Conservation (phyloP, 768 basidiomycete species). For the Sporobolomyces phaffii region DNA sequence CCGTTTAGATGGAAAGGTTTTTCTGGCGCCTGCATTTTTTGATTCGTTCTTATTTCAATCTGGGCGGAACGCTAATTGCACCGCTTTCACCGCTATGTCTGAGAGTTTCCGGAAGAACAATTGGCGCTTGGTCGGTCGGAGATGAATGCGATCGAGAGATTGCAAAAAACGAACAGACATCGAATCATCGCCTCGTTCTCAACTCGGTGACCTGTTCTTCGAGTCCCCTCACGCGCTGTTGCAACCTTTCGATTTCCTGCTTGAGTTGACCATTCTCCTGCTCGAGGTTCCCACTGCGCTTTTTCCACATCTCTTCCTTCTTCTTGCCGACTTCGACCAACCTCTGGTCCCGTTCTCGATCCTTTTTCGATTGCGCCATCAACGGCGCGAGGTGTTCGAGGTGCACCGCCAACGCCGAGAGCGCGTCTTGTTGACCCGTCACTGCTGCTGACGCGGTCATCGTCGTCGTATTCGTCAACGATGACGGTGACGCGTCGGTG, state of each 20-base stretch:
- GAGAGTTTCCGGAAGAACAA: no score
- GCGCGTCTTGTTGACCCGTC: neutral
- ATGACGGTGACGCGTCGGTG: neutral
- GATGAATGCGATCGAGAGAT: neutral
- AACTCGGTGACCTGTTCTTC: constrained; percentile 14
- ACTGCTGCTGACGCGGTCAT: neutral
- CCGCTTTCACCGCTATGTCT: no score
- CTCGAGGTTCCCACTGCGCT: neutral
- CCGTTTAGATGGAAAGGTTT: no score
- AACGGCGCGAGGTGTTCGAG: neutral
- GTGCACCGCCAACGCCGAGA: neutral
- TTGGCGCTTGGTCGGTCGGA: no score
- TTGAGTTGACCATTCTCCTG: constrained; percentile 13
- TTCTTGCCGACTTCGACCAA: constrained; percentile 11
- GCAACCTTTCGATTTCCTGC: neutral
- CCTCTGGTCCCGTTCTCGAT: constrained; percentile 10
- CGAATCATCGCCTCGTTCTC: neutral
- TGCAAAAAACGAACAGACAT: no score
- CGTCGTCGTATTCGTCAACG: neutral
- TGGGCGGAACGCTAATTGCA: no score
- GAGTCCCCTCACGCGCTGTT: constrained; percentile 14
- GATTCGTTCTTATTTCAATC: no score
- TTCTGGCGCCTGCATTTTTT: no score
- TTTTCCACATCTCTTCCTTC: constrained; percentile 17
- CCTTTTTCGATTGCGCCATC: neutral